Evolutionary conservation across 1,139 yeast species (phyloP).

Genomic region (Pichia kudriavzevii): DNA sequence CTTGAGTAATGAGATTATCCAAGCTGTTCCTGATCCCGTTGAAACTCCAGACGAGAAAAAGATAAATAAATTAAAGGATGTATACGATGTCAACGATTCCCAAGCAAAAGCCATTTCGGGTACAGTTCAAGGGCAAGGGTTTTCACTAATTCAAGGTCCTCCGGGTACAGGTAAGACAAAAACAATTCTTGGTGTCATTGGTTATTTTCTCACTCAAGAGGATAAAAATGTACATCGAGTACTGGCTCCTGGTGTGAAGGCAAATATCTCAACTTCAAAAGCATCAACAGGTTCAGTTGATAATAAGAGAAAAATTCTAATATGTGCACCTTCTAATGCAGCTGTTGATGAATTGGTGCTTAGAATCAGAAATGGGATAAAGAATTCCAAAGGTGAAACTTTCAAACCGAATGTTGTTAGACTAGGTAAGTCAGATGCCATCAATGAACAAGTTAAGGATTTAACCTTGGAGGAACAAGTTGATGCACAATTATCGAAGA

Average conservation of each 20-base stretch:
- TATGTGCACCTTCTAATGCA: constrained; percentile 98
- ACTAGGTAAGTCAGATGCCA: constrained; percentile 84
- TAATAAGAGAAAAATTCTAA: constrained; percentile 44
- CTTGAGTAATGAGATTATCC: constrained; percentile 52
- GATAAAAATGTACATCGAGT: constrained; percentile 29
- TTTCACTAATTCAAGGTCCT: constrained; percentile 92
- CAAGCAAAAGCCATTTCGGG: constrained; percentile 87
- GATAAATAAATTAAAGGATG: constrained; percentile 33
- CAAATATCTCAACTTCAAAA: constrained; percentile 2
- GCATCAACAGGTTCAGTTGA: constrained; percentile 9
- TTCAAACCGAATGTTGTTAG: constrained; percentile 74
- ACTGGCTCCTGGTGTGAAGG: constrained; percentile 28
- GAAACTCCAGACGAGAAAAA: constrained; percentile 25
- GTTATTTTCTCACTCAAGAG: constrained; percentile 53
- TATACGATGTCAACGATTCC: constrained; percentile 67
- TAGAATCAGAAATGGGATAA: constrained; percentile 70
- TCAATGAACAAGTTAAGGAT: constrained; percentile 74
- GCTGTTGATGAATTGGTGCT: constrained; percentile 96
- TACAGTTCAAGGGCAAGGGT: constrained; percentile 61
- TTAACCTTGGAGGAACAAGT: constrained; percentile 83
- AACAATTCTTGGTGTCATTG: constrained; percentile 87
- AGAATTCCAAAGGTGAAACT: constrained; percentile 46
- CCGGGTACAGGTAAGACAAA: constrained; percentile 99
- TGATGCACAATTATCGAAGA: constrained; percentile 46
- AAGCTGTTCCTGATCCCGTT: constrained; percentile 53